These are phyloP conservation scores for Phytophthora aleatoria DNA, from an alignment of 352 stramenopile genomes.

Conservation along the genomic window DNA sequence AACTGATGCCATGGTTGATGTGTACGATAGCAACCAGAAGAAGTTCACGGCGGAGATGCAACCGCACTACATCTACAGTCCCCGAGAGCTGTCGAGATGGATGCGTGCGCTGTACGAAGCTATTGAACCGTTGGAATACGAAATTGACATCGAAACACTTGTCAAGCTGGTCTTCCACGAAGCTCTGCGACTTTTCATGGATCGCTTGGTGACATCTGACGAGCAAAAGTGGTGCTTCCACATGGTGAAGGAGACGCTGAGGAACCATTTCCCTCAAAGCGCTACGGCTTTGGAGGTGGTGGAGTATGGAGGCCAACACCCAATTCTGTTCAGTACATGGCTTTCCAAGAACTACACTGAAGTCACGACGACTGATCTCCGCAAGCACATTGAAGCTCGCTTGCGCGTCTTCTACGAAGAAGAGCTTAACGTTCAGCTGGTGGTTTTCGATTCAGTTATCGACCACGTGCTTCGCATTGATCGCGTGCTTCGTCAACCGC, in stretches of 20 bases:
- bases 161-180: conserved; percentile 99
- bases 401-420: conserved; percentile 99
- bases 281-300: conserved; percentile 73
- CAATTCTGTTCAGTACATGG: conserved; percentile 99
- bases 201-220: conserved; percentile 97
- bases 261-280: conserved; percentile 84
- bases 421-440: conserved; percentile 98
- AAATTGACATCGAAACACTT: conserved; percentile 95
- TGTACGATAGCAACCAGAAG: conserved; percentile 98
- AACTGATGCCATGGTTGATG: conserved; percentile 99
- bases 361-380: conserved; percentile 92
- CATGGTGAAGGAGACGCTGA: conserved; percentile 82
- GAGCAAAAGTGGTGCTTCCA: conserved; percentile 97
- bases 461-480: conserved; percentile 99
- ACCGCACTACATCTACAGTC: conserved; percentile 99
- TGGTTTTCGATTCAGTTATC: conserved; percentile 99
- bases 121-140: conserved; percentile 95
- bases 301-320: conserved; percentile 83
- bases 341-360: conserved; percentile 97
- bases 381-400: conserved; percentile 96
- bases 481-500: conserved; percentile 97
- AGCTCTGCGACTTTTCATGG: conserved; percentile 98
- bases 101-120: conserved; percentile 99
- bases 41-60: conserved; percentile 94
- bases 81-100: conserved; percentile 98